Base-by-base conservation (phyloP, 805 yeast species). In the Saccharomyces eubayanus region DNA sequence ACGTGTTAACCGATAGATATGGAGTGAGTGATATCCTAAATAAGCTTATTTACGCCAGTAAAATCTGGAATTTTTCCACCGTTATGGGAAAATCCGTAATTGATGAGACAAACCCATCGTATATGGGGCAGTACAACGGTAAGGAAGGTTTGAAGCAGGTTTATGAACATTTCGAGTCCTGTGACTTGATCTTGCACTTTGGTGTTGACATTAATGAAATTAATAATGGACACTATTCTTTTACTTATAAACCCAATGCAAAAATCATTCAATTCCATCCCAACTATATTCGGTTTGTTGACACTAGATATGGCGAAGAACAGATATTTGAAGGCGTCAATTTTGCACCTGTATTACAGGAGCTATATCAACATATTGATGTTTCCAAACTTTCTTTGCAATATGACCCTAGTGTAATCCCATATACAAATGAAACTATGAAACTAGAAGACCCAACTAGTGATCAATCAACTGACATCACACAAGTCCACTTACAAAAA, bases 71-170 rank as follows among this genome's bases (percentile, higher is more conserved):
- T 59, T 87, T 69, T 67, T 73, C 83, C 8, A 80, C 90, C 0
- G 74, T 78, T 50, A 80, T 80, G 79, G 95, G 90, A 14, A 85
- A 89, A 67, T 83, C 88, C 8, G 69, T 81, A 27, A 69, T 90
- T 45, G 84, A 90, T 69, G 97, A 90, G 71, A 69, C 81, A n/a
- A 73, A 77, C 55, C 73, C 77, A 6, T 74, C 77, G 48, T 90
- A 79, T 64, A 76, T 83, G 56, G 97, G 96, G 41, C 82, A 80
- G 40, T 91, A 85, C 66, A 80, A 77, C 58, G 96, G 96, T 31
- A 66, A 66, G 31, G 77, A 77, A 52, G 80, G 87, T 2, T 70
- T 71, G 30, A 70, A 70, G 14, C 77, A 79, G 27, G 78, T 83
- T 29, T 70, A 73, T 45, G 70, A 74, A 48, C 77, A 73, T 57